Conservation (phyloP, 169 alveolate genomes). For the Babesia gibsoni region DNA sequence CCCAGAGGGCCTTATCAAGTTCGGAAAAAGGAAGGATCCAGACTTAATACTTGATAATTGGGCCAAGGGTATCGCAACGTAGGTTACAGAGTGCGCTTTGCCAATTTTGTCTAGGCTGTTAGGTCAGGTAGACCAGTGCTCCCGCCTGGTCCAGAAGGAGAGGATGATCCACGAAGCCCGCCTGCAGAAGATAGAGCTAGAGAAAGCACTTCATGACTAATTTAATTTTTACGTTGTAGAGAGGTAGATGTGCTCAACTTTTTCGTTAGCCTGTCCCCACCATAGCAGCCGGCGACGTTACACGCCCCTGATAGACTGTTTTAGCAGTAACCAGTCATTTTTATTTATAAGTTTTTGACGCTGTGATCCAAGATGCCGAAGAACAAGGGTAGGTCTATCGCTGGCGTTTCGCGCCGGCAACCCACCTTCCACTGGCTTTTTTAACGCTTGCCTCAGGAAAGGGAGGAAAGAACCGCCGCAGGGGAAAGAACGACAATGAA, state of each 20-base stretch:
- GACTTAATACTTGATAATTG: slow-evolving; percentile 65
- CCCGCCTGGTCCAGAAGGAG: slow-evolving; percentile 67
- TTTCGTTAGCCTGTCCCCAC: background rate
- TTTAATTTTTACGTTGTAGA: background rate
- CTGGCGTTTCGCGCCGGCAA: background rate
- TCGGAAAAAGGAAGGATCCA: slow-evolving; percentile 64
- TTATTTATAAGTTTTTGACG: background rate
- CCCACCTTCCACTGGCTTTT: too few species aligned
- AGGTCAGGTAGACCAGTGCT: slow-evolving; percentile 64
- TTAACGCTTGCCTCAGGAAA: slow-evolving; percentile 79
- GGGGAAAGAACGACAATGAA: slow-evolving; percentile 94
- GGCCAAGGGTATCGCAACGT: slow-evolving; percentile 64
- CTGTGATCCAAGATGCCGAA: slow-evolving; percentile 79
- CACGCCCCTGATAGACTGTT: background rate
- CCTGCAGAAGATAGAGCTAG: slow-evolving; percentile 53
- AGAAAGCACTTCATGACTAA: slow-evolving; percentile 15
- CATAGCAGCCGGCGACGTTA: background rate
- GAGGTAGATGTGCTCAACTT: background rate
- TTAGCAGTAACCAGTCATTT: background rate
- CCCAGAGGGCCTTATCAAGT: slow-evolving; percentile 63
- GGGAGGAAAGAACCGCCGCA: slow-evolving; percentile 97
- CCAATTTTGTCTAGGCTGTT: slow-evolving; percentile 27
- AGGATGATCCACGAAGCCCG: slow-evolving; percentile 68
- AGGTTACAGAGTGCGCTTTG: background rate
- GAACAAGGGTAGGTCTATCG: slow-evolving; percentile 66